Evolutionary conservation across 495 filamentous ascomycete species (phyloP).

Genomic region (Penicillium riverlandense): DNA sequence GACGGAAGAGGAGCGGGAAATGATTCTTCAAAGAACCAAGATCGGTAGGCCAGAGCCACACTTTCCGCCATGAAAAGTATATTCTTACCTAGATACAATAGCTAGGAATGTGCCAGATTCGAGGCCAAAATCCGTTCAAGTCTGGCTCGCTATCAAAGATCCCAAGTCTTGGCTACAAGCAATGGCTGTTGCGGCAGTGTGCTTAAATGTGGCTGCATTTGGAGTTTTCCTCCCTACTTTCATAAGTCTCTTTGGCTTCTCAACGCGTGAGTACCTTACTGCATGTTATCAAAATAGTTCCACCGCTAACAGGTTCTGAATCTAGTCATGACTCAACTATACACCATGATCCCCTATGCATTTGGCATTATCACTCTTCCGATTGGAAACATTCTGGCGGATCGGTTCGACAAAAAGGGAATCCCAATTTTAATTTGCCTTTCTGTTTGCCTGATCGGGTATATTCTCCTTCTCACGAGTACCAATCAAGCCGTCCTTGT

Average conservation of each 20-base stretch:
- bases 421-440: too few relatives aligned
- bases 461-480: neutral
- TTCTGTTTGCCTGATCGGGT: neutral
- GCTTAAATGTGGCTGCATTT: slow-evolving; percentile 1
- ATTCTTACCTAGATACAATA: too few relatives aligned
- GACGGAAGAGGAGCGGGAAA: too few relatives aligned
- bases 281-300: neutral
- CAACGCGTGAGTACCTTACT: neutral
- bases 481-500: neutral
- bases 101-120: too few relatives aligned
- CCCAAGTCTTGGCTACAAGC: too few relatives aligned
- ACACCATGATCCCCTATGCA: slow-evolving; percentile 2
- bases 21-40: too few relatives aligned
- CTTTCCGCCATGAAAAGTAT: too few relatives aligned
- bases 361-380: slow-evolving; percentile 2
- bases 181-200: neutral
- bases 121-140: too few relatives aligned
- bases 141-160: too few relatives aligned
- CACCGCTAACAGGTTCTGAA: too few relatives aligned
- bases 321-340: neutral
- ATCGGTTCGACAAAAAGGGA: neutral
- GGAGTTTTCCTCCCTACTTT: slow-evolving; percentile 1
- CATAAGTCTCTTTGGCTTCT: neutral
- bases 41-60: too few relatives aligned
- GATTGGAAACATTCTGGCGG: neutral